Percentiles rank a stretch among this genome's conserved stretches.
These are phyloP conservation scores for Polytrichum commune DNA, from an alignment of 225 moss, liverwort and hornwort species.

Conservation along the genomic window DNA sequence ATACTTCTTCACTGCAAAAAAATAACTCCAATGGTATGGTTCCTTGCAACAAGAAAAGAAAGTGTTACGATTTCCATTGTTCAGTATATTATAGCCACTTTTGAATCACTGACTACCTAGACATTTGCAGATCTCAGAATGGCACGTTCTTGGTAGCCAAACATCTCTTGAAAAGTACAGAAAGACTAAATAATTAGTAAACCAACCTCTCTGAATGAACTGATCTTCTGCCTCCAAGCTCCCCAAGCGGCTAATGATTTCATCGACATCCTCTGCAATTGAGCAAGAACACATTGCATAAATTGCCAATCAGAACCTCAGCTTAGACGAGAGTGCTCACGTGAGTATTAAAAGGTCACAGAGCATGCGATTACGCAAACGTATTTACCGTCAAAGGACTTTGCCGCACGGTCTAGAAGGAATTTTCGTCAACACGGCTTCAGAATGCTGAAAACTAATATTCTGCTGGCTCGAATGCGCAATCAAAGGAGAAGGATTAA, in stretches of 20 bases:
- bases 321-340: neutral
- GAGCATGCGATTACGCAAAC: neutral
- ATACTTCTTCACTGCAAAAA: neutral
- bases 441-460: no score
- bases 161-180: conserved; percentile 1
- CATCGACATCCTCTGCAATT: conserved; percentile 35
- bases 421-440: no score
- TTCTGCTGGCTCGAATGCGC: no score
- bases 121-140: no score
- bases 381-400: no score
- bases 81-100: no score
- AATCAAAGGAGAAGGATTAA: neutral
- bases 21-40: no score
- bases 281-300: neutral
- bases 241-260: conserved; percentile 31
- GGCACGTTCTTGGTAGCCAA: no score
- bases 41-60: no score
- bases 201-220: conserved; percentile 40
- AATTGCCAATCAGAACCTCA: neutral
- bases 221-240: conserved; percentile 48
- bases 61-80: no score
- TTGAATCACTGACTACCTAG: no score
- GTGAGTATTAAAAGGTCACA: neutral
- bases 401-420: no score
- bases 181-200: neutral